Base-by-base conservation (phyloP, 257 asterid species). In the Lycium ferocissimum region DNA sequence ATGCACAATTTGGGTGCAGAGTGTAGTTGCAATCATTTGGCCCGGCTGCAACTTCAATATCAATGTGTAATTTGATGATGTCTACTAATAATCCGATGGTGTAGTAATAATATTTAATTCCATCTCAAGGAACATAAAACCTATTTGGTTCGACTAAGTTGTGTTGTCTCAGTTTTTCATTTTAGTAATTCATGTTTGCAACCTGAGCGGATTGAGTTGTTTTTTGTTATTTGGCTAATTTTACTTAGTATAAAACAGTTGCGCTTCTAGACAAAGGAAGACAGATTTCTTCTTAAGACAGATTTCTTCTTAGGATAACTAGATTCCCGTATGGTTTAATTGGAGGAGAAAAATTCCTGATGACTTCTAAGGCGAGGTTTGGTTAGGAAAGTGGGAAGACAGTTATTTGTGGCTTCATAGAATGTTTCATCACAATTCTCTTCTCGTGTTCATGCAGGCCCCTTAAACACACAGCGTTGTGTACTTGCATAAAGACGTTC, bases 11-110 rank as follows among this genome's bases (percentile, higher is more conserved):
- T 53, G 61, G 81, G 81, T 26, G 82, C 82, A 15, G 47, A 76
- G 40, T 76, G 82, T 51, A 51, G 15, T 14, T 26, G 63, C 63
- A 51, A 26, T 53, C 65, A 33, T 53, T 53, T 53, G 9, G 17
- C 45, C 14, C 26, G 65, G 82, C 43, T 76, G 63, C 82, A 76
- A 76, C 82, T 76, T 76, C 62, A 49, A 14, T 78, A 78, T 53
- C 26, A 78, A 78, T 14, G 65, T 53, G 82, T 33, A 78, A 78
- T 15, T 78, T 78, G 66, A 78, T 53, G 82, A 53, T 78, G 49
- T 53, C 65, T 78, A 15, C 65, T 33, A 7, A 78, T 78, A 78
- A 26, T 8, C 47, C 53, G 65, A 14, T 33, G 7, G 15, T 33
- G 47, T 78, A 51, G 49, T 22, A 76, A 53, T 75, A 59, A 6